Conservation (phyloP, 208 protist genomes). For the Trypanosoma boissoni region DNA sequence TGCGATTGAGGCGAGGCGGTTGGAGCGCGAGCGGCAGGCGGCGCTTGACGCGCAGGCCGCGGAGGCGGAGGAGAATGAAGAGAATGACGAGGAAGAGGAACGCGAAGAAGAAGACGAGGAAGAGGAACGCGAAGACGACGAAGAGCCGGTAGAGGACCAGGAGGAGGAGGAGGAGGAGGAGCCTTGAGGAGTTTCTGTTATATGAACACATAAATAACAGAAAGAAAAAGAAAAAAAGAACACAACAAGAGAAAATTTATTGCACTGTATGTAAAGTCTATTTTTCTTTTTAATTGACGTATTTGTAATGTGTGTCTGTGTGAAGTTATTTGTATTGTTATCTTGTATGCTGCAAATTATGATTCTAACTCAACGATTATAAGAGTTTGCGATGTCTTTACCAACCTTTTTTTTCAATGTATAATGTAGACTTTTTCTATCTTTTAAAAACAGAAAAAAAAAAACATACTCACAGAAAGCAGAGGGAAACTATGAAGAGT, state of each 20-base stretch:
- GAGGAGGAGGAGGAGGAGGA: constrained; percentile 13
- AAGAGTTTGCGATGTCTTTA: too few relatives aligned
- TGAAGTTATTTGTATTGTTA: not conserved
- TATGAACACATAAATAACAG: too few relatives aligned
- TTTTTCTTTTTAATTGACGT: too few relatives aligned
- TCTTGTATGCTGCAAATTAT: not conserved
- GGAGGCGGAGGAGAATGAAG: constrained; percentile 27
- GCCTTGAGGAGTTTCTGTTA: not conserved
- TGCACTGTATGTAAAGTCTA: not conserved
- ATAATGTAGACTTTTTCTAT: too few relatives aligned
- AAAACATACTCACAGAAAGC: too few relatives aligned
- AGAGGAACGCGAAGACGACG: constrained; percentile 16
- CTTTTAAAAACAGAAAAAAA: too few relatives aligned
- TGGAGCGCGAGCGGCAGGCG: constrained; percentile 26
- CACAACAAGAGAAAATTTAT: not conserved
- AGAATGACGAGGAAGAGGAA: constrained; percentile 13
- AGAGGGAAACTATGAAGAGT: too few relatives aligned
- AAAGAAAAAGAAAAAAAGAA: too few relatives aligned
- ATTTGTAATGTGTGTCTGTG: not conserved
- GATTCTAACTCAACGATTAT: too few relatives aligned
- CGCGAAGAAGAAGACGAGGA: constrained; percentile 1
- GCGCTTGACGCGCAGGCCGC: constrained; percentile 33
- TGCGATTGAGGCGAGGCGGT: constrained; percentile 25
- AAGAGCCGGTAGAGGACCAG: constrained; percentile 7
- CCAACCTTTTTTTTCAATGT: not conserved